Conservation (phyloP, 2,329 filamentous ascomycete genomes). For the Diaporthe ilicicola region DNA sequence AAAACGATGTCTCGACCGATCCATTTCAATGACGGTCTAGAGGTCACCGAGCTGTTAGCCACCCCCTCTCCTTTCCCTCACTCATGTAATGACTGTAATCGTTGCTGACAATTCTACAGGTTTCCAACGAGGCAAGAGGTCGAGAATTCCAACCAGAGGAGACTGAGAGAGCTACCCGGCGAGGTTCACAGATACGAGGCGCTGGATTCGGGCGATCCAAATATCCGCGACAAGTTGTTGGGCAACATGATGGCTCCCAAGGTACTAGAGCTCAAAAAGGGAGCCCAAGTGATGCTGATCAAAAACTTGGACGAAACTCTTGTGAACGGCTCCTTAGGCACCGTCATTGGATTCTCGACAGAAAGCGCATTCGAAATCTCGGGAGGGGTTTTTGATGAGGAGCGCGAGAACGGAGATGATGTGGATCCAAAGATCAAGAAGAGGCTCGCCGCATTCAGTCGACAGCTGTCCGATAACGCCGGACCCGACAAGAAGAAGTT, state of each 20-base stretch:
- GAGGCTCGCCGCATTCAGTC: conserved; percentile 63
- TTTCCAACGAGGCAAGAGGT: conserved; percentile 93
- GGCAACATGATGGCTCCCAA: conserved; percentile 94
- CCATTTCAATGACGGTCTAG: conserved; percentile 75
- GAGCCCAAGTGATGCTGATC: conserved; percentile 99
- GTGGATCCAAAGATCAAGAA: conserved; percentile 56
- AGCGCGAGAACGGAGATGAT: conserved; percentile 38
- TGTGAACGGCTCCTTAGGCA: conserved; percentile 93
- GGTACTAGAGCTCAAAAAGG: conserved; percentile 81
- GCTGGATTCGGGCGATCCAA: conserved; percentile 76
- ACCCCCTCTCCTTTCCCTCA: background rate
- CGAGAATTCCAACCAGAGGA: conserved; percentile 80
- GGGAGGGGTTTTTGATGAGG: conserved; percentile 51
- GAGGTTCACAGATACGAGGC: conserved; percentile 75
- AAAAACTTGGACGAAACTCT: conserved; percentile 96
- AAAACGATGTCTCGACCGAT: conserved; percentile 75
- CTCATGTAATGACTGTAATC: background rate
- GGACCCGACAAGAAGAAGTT: conserved; percentile 65
- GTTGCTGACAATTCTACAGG: conserved; percentile 45
- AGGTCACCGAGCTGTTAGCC: conserved; percentile 82
- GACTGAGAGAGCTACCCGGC: conserved; percentile 78
- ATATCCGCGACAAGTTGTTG: conserved; percentile 78
- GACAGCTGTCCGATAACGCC: conserved; percentile 46
- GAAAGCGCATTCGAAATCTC: conserved; percentile 50
- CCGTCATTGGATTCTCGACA: conserved; percentile 79